phyloP scores from a whole-genome alignment of 139 green algal species.

The Chlorella sp. region DNA sequence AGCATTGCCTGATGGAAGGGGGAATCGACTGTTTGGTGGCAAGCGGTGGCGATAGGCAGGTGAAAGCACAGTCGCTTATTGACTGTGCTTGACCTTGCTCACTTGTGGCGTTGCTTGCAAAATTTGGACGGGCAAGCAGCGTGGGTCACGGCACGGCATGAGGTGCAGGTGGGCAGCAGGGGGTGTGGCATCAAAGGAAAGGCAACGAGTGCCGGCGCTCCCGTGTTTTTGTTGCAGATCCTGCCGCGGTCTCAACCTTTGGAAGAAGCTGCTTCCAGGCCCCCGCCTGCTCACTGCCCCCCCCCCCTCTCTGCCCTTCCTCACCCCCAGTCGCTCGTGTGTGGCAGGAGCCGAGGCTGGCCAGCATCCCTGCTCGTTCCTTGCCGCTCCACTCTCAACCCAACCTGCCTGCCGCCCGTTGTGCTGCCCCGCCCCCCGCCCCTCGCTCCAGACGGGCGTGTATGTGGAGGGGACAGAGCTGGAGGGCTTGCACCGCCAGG shows the following conservation, averaged over 20 bases:
- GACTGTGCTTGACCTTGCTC: too few relatives aligned
- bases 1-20: neutral
- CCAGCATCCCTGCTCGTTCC: constrained; percentile 18
- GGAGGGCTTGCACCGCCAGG: constrained; percentile 66
- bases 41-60: too few relatives aligned
- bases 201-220: neutral
- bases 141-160: too few relatives aligned
- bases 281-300: neutral
- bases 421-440: neutral
- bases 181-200: too few relatives aligned
- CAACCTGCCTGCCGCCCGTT: too few relatives aligned
- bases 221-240: neutral
- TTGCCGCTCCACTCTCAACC: neutral
- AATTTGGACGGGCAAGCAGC: too few relatives aligned
- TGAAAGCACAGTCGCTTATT: too few relatives aligned
- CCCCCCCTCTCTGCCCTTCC: neutral
- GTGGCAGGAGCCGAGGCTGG: constrained; percentile 63
- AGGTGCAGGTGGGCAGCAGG: too few relatives aligned
- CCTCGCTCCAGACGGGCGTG: neutral
- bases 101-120: too few relatives aligned
- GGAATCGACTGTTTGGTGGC: too few relatives aligned
- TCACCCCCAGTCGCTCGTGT: neutral
- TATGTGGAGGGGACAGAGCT: constrained; percentile 68
- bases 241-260: neutral
- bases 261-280: neutral